Evolutionary conservation across 306 rosid species (phyloP).

Genomic region (Sechiopsis laciniata): DNA sequence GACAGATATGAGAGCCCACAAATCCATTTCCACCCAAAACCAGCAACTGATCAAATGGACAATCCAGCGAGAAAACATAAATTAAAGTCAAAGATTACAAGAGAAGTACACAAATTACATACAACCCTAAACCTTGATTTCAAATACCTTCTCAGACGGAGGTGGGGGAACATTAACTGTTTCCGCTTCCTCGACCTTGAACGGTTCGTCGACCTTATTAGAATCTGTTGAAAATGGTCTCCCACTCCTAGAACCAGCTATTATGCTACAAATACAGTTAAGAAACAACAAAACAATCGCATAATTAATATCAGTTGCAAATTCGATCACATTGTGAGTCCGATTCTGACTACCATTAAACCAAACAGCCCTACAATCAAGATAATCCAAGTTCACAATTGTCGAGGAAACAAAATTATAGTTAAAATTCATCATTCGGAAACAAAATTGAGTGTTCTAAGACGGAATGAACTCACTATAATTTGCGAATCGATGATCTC

Average conservation of each 20-base stretch:
- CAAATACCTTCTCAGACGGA: conserved; percentile 67
- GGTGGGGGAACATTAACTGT: conserved; percentile 75
- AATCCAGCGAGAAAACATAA: conserved; percentile 10
- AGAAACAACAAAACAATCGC: no score
- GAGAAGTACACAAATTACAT: neutral
- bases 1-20: conserved; percentile 86
- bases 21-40: conserved; percentile 98
- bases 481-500: conserved; percentile 43
- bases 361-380: neutral
- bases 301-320: neutral
- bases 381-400: neutral
- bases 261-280: conserved; percentile 28
- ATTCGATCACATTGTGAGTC: neutral
- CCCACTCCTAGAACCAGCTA: conserved; percentile 35
- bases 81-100: conserved; percentile 21
- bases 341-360: neutral
- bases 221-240: conserved; percentile 58
- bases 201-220: conserved; percentile 67
- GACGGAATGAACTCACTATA: conserved; percentile 30
- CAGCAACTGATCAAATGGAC: conserved; percentile 56
- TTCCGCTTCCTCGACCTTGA: conserved; percentile 81
- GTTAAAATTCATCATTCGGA: neutral
- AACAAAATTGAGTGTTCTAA: neutral
- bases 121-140: conserved; percentile 1
- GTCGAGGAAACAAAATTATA: neutral